Evolutionary conservation across 2,329 filamentous ascomycete genomes (phyloP).

Genomic region (Claviceps spartinae): DNA sequence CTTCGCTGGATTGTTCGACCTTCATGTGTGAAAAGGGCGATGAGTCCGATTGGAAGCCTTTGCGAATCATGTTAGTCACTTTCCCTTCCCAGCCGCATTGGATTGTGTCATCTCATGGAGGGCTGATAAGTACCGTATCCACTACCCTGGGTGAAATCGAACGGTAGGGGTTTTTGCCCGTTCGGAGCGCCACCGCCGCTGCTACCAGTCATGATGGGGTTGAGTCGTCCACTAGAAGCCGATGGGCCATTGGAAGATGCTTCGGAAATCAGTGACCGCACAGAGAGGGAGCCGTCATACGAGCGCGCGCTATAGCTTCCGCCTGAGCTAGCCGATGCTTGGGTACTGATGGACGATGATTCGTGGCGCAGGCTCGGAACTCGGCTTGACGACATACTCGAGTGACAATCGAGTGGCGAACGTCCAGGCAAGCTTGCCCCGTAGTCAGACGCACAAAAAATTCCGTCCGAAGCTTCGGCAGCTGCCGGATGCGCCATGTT

Average conservation of each 20-base stretch:
- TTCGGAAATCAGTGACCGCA: constrained; percentile 37
- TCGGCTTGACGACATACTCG: constrained; percentile 16
- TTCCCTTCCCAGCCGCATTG: constrained; percentile 6
- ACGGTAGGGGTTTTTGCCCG: constrained; percentile 11
- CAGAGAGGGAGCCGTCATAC: constrained; percentile 37
- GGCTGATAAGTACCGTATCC: constrained; percentile 21
- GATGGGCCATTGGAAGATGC: constrained; percentile 16
- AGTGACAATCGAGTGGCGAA: constrained; percentile 13
- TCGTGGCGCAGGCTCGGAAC: constrained; percentile 31
- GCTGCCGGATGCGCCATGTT: constrained; percentile 9
- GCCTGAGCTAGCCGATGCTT: constrained; percentile 27
- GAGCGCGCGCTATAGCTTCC: constrained; percentile 22
- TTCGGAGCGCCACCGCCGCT: constrained; percentile 11
- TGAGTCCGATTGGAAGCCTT: constrained; percentile 21
- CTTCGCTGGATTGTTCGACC: constrained; percentile 15
- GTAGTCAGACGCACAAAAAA: neutral
- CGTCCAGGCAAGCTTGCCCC: constrained; percentile 6
- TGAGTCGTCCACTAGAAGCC: constrained; percentile 8
- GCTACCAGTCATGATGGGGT: neutral
- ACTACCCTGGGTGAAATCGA: constrained; percentile 13
- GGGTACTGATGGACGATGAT: constrained; percentile 30
- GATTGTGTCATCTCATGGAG: neutral
- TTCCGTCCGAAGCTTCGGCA: constrained; percentile 4
- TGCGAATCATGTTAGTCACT: constrained; percentile 16
- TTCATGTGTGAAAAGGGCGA: constrained; percentile 20